A percentile compares a stretch with the other conserved stretches of the same genome.
These are phyloP conservation scores for Graphilbum fragrans DNA, from an alignment of 2,329 filamentous ascomycete genomes.

Conservation along the genomic window DNA sequence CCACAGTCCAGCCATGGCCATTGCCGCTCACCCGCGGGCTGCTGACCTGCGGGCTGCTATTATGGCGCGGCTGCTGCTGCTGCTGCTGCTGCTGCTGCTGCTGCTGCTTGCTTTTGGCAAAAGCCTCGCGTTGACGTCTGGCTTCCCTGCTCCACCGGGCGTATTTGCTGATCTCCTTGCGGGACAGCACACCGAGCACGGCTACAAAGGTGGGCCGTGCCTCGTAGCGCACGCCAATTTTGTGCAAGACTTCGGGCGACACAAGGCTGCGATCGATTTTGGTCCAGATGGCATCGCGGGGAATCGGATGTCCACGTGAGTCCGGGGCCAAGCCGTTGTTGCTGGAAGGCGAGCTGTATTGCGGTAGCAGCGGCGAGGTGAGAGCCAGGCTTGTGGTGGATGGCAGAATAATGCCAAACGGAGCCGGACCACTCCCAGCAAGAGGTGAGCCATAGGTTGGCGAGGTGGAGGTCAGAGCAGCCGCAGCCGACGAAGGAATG, in stretches of 20 bases:
- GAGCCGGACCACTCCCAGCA: slow-evolving; percentile 3
- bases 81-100: slow-evolving; percentile 4
- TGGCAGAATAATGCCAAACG: slow-evolving; percentile 10
- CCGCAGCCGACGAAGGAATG: slow-evolving; percentile 13
- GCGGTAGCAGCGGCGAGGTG: neutral
- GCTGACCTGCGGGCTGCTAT: too few relatives aligned
- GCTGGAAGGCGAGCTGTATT: neutral
- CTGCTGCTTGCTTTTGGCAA: neutral
- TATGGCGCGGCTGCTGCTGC: too few relatives aligned
- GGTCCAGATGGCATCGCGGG: slow-evolving; percentile 46
- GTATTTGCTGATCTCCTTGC: slow-evolving; percentile 37
- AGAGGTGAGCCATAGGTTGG: neutral
- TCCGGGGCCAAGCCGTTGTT: slow-evolving; percentile 30
- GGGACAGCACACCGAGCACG: slow-evolving; percentile 40
- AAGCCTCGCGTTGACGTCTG: slow-evolving; percentile 15
- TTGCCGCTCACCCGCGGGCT: too few relatives aligned
- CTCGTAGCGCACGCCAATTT: slow-evolving; percentile 46
- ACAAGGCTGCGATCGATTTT: slow-evolving; percentile 41
- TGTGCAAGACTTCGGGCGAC: slow-evolving; percentile 43
- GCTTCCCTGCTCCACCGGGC: slow-evolving; percentile 36
- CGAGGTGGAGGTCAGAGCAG: too few relatives aligned
- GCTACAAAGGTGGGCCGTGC: slow-evolving; percentile 49
- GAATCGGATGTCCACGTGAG: slow-evolving; percentile 42
- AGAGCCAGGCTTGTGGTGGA: slow-evolving; percentile 9
- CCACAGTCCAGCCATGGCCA: too few relatives aligned